Conservation (phyloP, 208 protist genomes). For the Leishmania mexicana region DNA sequence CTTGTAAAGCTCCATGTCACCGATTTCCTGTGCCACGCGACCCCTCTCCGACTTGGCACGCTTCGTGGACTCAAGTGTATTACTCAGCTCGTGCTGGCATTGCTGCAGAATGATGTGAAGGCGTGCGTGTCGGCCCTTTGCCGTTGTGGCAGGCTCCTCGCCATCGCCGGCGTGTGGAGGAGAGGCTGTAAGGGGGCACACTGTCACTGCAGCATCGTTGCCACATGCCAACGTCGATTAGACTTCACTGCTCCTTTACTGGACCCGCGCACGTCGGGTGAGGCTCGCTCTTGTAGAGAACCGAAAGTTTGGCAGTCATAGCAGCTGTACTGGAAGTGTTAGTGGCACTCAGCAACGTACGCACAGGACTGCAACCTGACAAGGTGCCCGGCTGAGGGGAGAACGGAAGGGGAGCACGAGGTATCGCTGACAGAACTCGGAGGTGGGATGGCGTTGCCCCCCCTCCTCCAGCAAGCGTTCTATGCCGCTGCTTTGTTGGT, state of each 20-base stretch:
- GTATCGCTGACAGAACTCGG: neutral
- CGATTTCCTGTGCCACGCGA: constrained; percentile 3
- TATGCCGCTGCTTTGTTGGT: too few relatives aligned
- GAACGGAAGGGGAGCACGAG: neutral
- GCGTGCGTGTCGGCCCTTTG: neutral
- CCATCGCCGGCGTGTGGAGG: neutral
- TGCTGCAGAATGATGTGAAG: neutral
- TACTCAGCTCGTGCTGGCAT: constrained; percentile 7
- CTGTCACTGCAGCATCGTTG: neutral
- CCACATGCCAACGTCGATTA: neutral
- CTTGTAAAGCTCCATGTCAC: constrained; percentile 25
- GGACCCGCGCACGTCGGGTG: neutral
- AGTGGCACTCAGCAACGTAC: neutral
- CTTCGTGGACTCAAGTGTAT: constrained; percentile 1
- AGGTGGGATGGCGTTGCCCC: neutral
- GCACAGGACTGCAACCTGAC: neutral
- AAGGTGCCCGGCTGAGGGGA: neutral
- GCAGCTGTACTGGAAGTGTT: neutral
- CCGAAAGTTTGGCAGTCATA: neutral
- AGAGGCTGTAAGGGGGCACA: neutral
- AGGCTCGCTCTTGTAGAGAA: neutral
- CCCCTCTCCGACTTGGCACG: neutral
- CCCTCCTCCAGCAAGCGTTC: too few relatives aligned
- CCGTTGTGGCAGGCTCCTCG: constrained; percentile 2
- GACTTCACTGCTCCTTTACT: neutral